Percentiles rank a stretch among this genome's conserved stretches.
Conservation (phyloP, 2,329 filamentous ascomycete genomes). For the Pestalotiopsis fici region DNA sequence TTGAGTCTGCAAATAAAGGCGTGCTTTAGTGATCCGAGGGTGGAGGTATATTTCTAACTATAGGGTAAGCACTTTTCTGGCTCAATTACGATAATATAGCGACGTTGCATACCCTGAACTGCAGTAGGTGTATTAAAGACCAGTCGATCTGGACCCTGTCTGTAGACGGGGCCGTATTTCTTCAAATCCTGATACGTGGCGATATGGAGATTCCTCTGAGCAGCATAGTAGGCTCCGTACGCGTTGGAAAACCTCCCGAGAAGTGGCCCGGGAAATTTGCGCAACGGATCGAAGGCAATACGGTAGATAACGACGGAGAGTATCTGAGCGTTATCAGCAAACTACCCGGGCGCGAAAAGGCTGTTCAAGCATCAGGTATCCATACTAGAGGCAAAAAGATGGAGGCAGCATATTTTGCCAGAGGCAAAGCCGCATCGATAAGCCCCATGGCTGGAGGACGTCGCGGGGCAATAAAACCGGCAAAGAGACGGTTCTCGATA, state of each 20-base stretch:
- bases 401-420: neutral
- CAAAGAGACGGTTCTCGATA: no score
- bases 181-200: neutral
- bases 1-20: neutral
- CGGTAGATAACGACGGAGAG: neutral
- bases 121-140: slow-evolving; percentile 19
- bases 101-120: slow-evolving; percentile 16
- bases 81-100: neutral
- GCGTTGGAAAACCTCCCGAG: neutral
- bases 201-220: neutral
- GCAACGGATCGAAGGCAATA: neutral
- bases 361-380: neutral
- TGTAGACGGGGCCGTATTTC: slow-evolving; percentile 12
- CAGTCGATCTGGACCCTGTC: slow-evolving; percentile 18
- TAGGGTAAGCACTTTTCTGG: slow-evolving; percentile 11
- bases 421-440: neutral
- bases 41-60: slow-evolving; percentile 7
- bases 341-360: no score
- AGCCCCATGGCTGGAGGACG: neutral
- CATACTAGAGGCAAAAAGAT: neutral
- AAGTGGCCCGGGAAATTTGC: neutral
- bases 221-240: neutral
- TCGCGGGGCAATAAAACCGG: neutral
- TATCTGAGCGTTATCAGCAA: neutral
- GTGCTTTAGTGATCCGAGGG: neutral